Evolutionary conservation across 176 grass and related monocot species (phyloP).

Genomic region (Coix lacrymajobi): DNA sequence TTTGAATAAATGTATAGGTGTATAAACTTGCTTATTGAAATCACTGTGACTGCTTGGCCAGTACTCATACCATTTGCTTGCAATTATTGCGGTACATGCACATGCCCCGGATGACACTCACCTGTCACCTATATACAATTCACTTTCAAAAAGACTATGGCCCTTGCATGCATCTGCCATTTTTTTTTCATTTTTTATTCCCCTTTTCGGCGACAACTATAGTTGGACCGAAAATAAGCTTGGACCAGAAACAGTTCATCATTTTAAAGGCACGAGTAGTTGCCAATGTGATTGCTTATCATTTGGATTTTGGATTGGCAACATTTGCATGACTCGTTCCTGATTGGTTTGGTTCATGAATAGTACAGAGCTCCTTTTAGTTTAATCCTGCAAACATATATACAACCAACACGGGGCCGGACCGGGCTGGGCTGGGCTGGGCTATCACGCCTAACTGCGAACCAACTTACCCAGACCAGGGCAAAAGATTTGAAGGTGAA

Average conservation of each 20-base stretch:
- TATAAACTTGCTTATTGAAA: not conserved
- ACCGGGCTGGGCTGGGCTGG: no score
- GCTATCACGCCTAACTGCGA: not conserved
- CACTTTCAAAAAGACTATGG: slow-evolving; percentile 21
- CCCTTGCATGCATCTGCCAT: slow-evolving; percentile 15
- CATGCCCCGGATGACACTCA: slow-evolving; percentile 28
- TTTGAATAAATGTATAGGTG: not conserved
- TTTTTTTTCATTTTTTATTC: not conserved
- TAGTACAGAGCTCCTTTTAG: not conserved
- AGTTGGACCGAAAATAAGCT: not conserved
- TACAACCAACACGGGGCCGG: not conserved
- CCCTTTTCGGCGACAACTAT: not conserved
- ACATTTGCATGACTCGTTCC: not conserved
- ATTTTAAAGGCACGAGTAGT: not conserved
- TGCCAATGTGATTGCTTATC: slow-evolving; percentile 11
- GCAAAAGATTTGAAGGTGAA: not conserved
- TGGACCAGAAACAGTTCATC: not conserved
- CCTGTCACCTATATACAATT: slow-evolving; percentile 22
- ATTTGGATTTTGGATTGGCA: not conserved
- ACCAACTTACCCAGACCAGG: not conserved
- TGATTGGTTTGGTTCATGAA: not conserved
- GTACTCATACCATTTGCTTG: not conserved
- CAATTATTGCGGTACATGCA: slow-evolving; percentile 45
- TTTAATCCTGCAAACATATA: not conserved
- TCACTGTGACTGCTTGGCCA: not conserved